These are phyloP conservation scores for Rhizomucor miehei DNA, from an alignment of 371 early-diverging fungal genomes.

Conservation along the genomic window DNA sequence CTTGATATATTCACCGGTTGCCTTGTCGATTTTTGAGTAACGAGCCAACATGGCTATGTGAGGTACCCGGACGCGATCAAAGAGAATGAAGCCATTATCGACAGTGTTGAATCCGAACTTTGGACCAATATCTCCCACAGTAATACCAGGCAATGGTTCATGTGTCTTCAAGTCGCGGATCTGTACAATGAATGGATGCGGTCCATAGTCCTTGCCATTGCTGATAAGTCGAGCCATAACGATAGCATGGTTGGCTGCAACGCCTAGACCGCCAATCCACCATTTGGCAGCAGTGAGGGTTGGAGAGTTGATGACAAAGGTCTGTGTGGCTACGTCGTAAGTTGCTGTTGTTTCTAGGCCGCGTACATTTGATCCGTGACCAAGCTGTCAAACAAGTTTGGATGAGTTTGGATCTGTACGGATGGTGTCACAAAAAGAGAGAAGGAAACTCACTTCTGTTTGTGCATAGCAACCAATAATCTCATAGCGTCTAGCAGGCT, in stretches of 20 bases:
- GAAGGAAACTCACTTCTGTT: constrained; percentile 46
- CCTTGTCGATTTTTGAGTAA: constrained; percentile 62
- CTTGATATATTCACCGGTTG: constrained; percentile 67
- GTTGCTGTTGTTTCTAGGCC: constrained; percentile 89
- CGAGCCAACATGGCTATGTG: constrained; percentile 71
- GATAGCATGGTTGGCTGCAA: constrained; percentile 75
- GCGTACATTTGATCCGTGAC: constrained; percentile 78
- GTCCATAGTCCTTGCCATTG: constrained; percentile 68
- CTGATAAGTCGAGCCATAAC: constrained; percentile 78
- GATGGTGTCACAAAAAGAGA: too few species aligned
- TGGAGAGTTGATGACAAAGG: constrained; percentile 78
- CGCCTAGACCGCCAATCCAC: constrained; percentile 91
- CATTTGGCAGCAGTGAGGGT: constrained; percentile 74
- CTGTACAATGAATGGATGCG: constrained; percentile 76
- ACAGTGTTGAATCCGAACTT: constrained; percentile 79
- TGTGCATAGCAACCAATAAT: constrained; percentile 81
- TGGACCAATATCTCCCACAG: constrained; percentile 79
- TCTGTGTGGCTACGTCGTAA: constrained; percentile 64
- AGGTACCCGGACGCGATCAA: constrained; percentile 70
- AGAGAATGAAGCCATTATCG: constrained; percentile 84
- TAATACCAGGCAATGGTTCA: constrained; percentile 62
- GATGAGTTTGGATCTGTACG: not conserved
- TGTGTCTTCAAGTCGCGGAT: constrained; percentile 68
- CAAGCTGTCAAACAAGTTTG: constrained; percentile 38
- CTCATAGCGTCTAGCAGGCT: constrained; percentile 59